These are phyloP conservation scores for Cetraspora pellucida DNA, from an alignment of 192 early-diverging fungal genomes.

Conservation along the genomic window DNA sequence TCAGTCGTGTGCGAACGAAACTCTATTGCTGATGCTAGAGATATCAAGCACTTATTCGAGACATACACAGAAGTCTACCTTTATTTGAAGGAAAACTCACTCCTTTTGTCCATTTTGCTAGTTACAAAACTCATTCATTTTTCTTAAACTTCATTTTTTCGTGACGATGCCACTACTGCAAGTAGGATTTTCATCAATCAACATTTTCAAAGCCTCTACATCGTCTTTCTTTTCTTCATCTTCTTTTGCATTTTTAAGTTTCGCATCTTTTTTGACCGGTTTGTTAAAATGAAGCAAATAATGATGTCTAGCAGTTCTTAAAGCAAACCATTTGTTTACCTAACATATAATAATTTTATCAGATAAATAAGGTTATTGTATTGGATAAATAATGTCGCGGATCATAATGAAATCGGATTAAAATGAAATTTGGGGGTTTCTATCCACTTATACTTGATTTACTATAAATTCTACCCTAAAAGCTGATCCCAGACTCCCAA, in stretches of 20 bases:
- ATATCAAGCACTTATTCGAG: no score
- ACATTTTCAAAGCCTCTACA: neutral
- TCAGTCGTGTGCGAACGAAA: no score
- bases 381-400: neutral
- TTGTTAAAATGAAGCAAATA: constrained; percentile 16
- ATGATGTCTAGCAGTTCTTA: neutral
- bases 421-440: no score
- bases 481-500: no score
- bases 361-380: neutral
- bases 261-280: constrained; percentile 16
- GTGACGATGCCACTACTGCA: neutral
- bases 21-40: no score
- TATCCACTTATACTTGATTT: no score
- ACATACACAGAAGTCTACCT: no score
- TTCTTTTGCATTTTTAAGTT: constrained; percentile 7
- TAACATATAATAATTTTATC: neutral
- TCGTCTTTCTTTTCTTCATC: constrained; percentile 13
- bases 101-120: no score
- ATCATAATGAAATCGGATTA: no score
- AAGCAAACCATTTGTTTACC: constrained; percentile 15
- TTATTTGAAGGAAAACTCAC: no score
- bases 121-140: no score
- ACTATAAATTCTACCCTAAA: no score
- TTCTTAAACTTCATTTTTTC: neutral
- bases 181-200: constrained; percentile 18